Evolutionary conservation across 1,284 basidiomycete species (phyloP), one percentile per base, ranked within the genome.

Genomic region (Austropuccinia psidii): DNA sequence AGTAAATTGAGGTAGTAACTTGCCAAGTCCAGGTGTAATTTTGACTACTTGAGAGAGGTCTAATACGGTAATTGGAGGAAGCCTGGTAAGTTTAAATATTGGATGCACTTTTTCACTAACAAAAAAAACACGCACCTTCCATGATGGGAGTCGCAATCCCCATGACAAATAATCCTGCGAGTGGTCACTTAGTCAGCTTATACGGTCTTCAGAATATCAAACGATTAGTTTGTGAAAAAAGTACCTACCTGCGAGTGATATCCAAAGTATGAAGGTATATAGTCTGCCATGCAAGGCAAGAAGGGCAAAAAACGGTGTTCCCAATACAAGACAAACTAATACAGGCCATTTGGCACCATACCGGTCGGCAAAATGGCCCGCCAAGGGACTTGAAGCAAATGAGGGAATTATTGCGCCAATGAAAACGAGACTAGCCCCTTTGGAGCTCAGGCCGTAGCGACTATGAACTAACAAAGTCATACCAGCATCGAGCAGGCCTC

Each of bases 41-140:
- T 58, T 69, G 7, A 72, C 69, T 4, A 72, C 47, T 41, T 62
- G 55, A 5, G 69, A 41, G 50, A 72, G 55, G n/a, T 72, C 69
- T 72, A 62, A 35, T 49, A 15, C 39, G 15, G n/a, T 8, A 61
- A 41, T 21, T n/a, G n/a, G 41, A 49, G 17, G 13, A 13, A 37
- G 24, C 7, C 17, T 1, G 8, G 11, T 66, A 2, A 4, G 50
- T 17, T 45, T 17, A 27, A 27, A 11, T 11, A 27, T 19, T 11
- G 21, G 27, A 31, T 1, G 52, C 9, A 49, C 33, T 29, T 13
- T 24, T 2, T 3, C 35, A 66, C 15, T 11, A 11, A 24, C 29
- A 45, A 50, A 45, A 33, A 60, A 15, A 19, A 60, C 15, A n/a
- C 15, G 29, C 21, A 72, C 69, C 69, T 72, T 72, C 55, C 69